Evolutionary conservation across 495 filamentous ascomycete genomes (phyloP).

Genomic region (Aspergillus taichungensis): DNA sequence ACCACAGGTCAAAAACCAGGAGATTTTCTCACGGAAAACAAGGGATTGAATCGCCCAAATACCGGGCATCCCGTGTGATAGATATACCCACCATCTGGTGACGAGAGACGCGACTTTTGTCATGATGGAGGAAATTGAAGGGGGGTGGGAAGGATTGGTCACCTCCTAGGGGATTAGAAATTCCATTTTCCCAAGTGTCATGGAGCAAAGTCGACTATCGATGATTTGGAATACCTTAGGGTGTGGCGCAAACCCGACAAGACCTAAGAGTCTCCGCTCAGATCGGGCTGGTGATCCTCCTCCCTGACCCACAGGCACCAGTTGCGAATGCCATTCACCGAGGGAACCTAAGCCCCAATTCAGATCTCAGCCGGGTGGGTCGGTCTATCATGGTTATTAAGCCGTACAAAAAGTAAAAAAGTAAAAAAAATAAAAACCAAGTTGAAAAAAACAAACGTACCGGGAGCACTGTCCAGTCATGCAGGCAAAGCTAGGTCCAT

Average conservation of each 20-base stretch:
- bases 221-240: constrained; percentile 17
- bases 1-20: neutral
- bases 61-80: constrained; percentile 12
- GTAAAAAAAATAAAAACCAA: neutral
- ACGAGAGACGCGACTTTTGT: constrained; percentile 9
- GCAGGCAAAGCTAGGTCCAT: constrained; percentile 12
- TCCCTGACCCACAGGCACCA: constrained; percentile 6
- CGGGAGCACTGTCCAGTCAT: constrained; percentile 13
- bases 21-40: neutral
- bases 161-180: constrained; percentile 3
- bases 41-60: neutral
- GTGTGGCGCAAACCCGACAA: constrained; percentile 13
- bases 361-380: constrained; percentile 13
- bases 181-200: constrained; percentile 13
- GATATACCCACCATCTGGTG: constrained; percentile 12
- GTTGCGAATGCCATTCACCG: constrained; percentile 3
- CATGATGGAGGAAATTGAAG: constrained; percentile 5
- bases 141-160: neutral
- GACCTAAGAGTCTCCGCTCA: constrained; percentile 9
- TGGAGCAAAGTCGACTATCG: constrained; percentile 10
- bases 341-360: neutral
- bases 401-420: no score
- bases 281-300: constrained; percentile 15
- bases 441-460: constrained; percentile 4
- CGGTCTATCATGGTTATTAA: constrained; percentile 3